Base-by-base conservation (phyloP, 2,329 filamentous ascomycete species). In the Paraphoma chrysanthemicola region DNA sequence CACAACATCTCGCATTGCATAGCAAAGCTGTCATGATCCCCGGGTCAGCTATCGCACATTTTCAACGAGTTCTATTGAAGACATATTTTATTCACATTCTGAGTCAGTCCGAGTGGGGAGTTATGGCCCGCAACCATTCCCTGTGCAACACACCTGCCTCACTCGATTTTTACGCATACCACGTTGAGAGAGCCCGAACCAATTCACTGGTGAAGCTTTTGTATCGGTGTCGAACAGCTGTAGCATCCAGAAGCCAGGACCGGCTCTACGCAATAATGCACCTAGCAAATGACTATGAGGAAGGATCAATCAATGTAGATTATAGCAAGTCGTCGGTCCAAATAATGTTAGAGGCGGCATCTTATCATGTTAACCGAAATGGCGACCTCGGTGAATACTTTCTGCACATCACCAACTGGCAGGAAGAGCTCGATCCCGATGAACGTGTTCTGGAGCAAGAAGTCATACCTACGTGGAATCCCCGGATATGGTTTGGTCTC, bases 201-300 rank as follows among this genome's bases (percentile, higher is more conserved):
- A 2, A 2, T 3, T 11, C 33, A 11, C 33, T 38, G 33, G 33
- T 38, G 33, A 6, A 11, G 6, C 33, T 23, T 5, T 23, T 23
- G 23, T 5, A 23, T 5, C 5, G 23, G 23, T 23, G 23, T 38
- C 33, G 6, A 3, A 6, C 3, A 38, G 33, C 23, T 23, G 23
- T 23, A 23, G 23, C 23, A 23, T 2, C 23, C 23, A 23, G 5
- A 23, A 29, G 43, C 17, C 16, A 17, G 38, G 48, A 51, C 30
- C 48, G 48, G 2, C 28, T 51, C 9, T 51, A 51, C 16, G 48
- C 48, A 6, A n/a, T 44, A n/a, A 51, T 51, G 48, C 48, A 51
- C 12, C 48, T 51, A 9, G 48, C 48, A 3, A n/a, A 3, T 6
- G 48, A 51, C 42, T 51, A 51, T n/a, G 17, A 51, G 16, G 41